Evolutionary conservation across 2,329 filamentous ascomycete species (phyloP).

Genomic region (Aureobasidium sp.): DNA sequence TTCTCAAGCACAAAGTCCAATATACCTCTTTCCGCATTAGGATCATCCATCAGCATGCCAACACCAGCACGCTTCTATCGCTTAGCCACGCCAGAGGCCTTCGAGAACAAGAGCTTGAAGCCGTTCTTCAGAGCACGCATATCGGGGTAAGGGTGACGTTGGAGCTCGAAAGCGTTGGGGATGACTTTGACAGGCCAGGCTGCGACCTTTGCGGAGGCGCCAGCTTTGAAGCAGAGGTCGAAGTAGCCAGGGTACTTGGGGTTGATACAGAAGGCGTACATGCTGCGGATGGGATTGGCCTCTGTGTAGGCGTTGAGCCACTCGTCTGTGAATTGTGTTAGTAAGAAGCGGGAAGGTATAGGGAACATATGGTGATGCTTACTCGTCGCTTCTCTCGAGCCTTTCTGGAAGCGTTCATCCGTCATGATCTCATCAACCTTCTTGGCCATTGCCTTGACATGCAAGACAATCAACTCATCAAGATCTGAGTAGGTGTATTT

Average conservation of each 20-base stretch:
- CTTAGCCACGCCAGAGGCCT: not conserved
- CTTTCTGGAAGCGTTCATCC: slow-evolving; percentile 86
- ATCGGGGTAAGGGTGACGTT: slow-evolving; percentile 82
- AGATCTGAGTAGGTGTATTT: slow-evolving; percentile 92
- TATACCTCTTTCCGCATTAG: not conserved
- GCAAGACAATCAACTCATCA: slow-evolving; percentile 92
- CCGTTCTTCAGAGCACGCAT: slow-evolving; percentile 95
- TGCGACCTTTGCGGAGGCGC: slow-evolving; percentile 60
- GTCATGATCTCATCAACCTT: slow-evolving; percentile 96
- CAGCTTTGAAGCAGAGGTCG: slow-evolving; percentile 92
- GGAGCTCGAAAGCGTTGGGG: slow-evolving; percentile 85
- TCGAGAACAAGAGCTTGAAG: slow-evolving; percentile 78
- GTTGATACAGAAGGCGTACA: slow-evolving; percentile 94
- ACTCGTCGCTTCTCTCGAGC: slow-evolving; percentile 76
- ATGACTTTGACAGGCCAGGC: slow-evolving; percentile 84
- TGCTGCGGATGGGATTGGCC: slow-evolving; percentile 86
- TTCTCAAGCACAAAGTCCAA: not conserved
- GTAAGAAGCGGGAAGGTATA: not conserved
- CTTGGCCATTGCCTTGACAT: slow-evolving; percentile 94
- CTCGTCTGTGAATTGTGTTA: slow-evolving; percentile 53
- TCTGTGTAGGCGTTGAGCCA: slow-evolving; percentile 95
- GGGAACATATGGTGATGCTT: slow-evolving; percentile 33
- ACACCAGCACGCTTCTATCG: not conserved
- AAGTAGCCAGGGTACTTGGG: slow-evolving; percentile 90
- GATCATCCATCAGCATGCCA: not conserved